phyloP scores from a whole-genome alignment of 495 filamentous ascomycete genomes.

The Hamigera avellanea region DNA sequence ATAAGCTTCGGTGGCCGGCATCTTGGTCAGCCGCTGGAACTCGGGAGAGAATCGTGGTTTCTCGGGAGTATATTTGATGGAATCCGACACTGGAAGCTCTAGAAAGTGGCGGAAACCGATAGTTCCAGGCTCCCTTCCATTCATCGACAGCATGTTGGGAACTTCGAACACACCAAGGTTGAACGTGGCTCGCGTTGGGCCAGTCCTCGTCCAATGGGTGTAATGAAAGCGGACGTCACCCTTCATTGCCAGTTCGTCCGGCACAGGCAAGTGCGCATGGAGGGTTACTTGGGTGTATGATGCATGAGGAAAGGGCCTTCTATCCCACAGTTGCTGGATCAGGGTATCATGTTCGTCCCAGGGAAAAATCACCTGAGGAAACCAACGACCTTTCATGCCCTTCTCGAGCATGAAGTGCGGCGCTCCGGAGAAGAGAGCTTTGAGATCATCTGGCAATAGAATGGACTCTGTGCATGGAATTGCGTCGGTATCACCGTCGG shows the following conservation, averaged over 20 bases:
- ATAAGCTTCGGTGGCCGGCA: slow-evolving; percentile 22
- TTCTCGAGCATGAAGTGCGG: slow-evolving; percentile 53
- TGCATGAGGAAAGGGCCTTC: slow-evolving; percentile 28
- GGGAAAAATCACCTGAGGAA: slow-evolving; percentile 57
- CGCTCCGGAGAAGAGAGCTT: slow-evolving; percentile 64
- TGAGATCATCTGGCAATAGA: slow-evolving; percentile 51
- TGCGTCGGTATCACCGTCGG: not conserved
- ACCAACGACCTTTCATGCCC: slow-evolving; percentile 41
- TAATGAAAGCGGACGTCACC: slow-evolving; percentile 21
- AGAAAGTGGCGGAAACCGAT: slow-evolving; percentile 65
- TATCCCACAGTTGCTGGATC: slow-evolving; percentile 54
- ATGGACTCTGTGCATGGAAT: not conserved
- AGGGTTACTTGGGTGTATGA: slow-evolving; percentile 37
- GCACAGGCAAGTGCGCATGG: slow-evolving; percentile 32
- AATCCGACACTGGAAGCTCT: slow-evolving; percentile 55
- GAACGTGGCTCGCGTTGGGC: slow-evolving; percentile 38
- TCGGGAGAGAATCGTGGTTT: slow-evolving; percentile 16
- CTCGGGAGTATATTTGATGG: slow-evolving; percentile 29
- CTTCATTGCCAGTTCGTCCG: slow-evolving; percentile 24
- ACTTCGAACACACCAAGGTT: slow-evolving; percentile 46
- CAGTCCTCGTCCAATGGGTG: slow-evolving; percentile 16
- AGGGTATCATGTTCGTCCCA: slow-evolving; percentile 51
- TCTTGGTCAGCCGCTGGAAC: slow-evolving; percentile 17
- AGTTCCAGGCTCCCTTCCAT: slow-evolving; percentile 57
- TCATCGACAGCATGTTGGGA: slow-evolving; percentile 67